Evolutionary conservation across 768 basidiomycete species (phyloP), one percentile per base, ranked within the genome.

Genomic region (Exidia glandulosa): DNA sequence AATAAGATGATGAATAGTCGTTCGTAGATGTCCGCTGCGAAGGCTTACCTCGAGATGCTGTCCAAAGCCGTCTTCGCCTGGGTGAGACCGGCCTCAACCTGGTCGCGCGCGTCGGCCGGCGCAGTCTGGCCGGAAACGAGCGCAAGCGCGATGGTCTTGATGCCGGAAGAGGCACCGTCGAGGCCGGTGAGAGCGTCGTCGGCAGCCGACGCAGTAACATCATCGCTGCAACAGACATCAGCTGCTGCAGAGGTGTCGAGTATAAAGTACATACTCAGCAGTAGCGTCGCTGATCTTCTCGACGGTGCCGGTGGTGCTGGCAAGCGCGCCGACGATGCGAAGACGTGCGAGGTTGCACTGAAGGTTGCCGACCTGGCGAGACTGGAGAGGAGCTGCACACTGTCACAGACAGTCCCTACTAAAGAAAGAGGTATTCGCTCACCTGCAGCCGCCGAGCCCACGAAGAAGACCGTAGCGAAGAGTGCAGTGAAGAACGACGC

Each of bases 281-380:
- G 50, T 54, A 12, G 13, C 25, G 30, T 31, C 50, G 25, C 12
- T 7, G 41, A 72, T 61, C 30, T 54, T 62, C 47, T 60, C 58
- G 12, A 70, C 59, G 0, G 68, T 67, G 25, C 56, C 59, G 19
- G 64, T 62, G 2, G 67, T 64, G 12, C 41, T 31, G 7, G 66
- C 59, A 33, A 74, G 64, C 10, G 59, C 64, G 9, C 66, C 59
- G 29, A 72, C 71, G 60, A 69, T 72, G 61, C 66, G 62, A 37
- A 70, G 57, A 57, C 72, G 70, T 57, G 68, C 68, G 55, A 71
- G 29, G 65, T 73, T 73, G 67, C 72, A 74, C 36, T 66, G 59
- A 12, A 74, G 50, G 64, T 69, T 62, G 32, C 72, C 72, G 29
- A 72, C 57, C 62, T 71, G 70, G 48, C 72, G 72, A 48, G 60